Conservation (phyloP, 2,329 filamentous ascomycete genomes). For the Cryphonectria carpinicola region DNA sequence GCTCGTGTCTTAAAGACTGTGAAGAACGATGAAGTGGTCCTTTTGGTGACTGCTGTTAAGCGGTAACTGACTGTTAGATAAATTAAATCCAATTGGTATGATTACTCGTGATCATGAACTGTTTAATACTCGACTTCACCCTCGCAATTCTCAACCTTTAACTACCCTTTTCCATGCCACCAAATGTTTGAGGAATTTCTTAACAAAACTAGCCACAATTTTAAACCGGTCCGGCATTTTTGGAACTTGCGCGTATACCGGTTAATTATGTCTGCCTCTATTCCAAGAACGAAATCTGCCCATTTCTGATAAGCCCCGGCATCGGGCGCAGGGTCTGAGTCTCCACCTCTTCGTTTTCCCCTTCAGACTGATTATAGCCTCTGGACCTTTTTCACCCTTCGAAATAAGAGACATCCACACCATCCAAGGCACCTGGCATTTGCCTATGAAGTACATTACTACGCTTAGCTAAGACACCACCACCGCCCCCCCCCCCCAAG, state of each 20-base stretch:
- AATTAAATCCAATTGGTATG: not conserved
- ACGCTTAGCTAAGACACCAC: not conserved
- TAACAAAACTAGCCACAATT: not conserved
- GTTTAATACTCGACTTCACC: not conserved
- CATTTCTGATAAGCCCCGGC: constrained; percentile 22
- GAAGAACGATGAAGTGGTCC: not conserved
- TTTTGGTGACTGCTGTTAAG: not conserved
- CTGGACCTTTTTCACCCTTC: not conserved
- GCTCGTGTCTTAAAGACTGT: not conserved
- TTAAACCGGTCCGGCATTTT: not conserved
- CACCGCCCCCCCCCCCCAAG: too few species aligned
- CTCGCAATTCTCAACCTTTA: not conserved
- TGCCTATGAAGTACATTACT: not conserved
- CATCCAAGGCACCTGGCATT: not conserved
- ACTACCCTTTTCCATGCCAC: too few species aligned
- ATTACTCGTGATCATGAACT: not conserved
- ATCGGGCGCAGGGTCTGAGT: not conserved
- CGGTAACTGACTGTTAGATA: too few species aligned
- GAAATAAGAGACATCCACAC: not conserved
- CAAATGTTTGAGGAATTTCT: not conserved
- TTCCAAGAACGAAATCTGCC: constrained; percentile 9
- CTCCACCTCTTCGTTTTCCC: not conserved
- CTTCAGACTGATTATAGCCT: not conserved
- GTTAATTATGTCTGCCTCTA: not conserved
- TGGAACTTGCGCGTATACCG: not conserved